A percentile compares a stretch with the other conserved stretches of the same genome.
These are phyloP conservation scores for Spergularia bocconei DNA, from an alignment of 148 eudicot genomes.

Conservation along the genomic window DNA sequence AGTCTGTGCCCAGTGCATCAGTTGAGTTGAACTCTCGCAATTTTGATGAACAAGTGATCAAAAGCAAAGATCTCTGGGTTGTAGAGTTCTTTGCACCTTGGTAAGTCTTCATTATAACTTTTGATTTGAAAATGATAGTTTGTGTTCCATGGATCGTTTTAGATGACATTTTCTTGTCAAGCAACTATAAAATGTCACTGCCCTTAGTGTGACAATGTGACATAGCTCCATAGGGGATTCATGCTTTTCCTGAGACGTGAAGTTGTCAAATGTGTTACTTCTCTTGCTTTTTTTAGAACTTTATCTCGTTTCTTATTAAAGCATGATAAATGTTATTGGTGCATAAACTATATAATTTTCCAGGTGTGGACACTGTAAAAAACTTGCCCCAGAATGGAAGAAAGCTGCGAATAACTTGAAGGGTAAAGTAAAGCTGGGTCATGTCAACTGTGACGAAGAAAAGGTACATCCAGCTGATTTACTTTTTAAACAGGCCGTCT, in stretches of 20 bases:
- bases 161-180: background rate
- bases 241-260: background rate
- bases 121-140: background rate
- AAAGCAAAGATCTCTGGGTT: conserved; percentile 92
- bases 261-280: background rate
- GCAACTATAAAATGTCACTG: background rate
- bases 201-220: background rate
- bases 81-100: conserved; percentile 99
- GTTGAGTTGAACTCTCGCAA: conserved; percentile 78
- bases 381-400: conserved; percentile 99
- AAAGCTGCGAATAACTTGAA: conserved; percentile 81
- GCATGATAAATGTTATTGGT: background rate
- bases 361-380: conserved; percentile 99
- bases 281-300: background rate
- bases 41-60: conserved; percentile 80
- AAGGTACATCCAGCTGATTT: conserved; percentile 47
- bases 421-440: conserved; percentile 94
- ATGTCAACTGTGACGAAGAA: conserved; percentile 88
- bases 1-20: conserved; percentile 79
- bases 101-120: conserved; percentile 36
- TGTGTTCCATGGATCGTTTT: background rate
- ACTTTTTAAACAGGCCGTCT: background rate
- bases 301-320: background rate
- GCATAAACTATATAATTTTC: conserved; percentile 9
- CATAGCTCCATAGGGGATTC: background rate